phyloP scores from a whole-genome alignment of 257 asterid species.

The Plantago major region DNA sequence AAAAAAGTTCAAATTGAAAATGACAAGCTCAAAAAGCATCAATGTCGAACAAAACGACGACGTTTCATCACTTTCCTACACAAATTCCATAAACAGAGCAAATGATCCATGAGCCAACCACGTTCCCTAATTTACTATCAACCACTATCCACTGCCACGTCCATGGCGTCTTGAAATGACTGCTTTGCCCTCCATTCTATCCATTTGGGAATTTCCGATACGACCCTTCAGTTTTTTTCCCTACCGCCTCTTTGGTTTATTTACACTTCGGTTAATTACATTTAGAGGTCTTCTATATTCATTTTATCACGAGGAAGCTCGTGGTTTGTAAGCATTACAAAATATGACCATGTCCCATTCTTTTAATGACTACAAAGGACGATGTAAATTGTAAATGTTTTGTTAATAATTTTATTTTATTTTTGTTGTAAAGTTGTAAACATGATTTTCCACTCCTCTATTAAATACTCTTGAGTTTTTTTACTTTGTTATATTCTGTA shows the following conservation, averaged over 20 bases:
- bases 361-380: too few species aligned
- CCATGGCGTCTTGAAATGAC: background rate
- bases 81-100: conserved; percentile 10
- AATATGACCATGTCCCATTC: too few species aligned
- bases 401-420: too few species aligned
- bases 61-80: conserved; percentile 17
- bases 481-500: too few species aligned
- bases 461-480: too few species aligned
- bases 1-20: background rate
- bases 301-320: too few species aligned
- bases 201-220: background rate
- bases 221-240: background rate
- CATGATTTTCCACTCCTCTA: too few species aligned
- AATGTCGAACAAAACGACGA: conserved; percentile 21
- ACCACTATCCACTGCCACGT: conserved; percentile 29
- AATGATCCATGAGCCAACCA: conserved; percentile 21
- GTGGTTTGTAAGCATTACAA: too few species aligned
- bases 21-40: background rate
- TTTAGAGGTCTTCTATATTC: background rate
- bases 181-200: conserved; percentile 1
- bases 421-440: too few species aligned
- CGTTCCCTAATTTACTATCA: conserved; percentile 21
- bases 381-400: too few species aligned
- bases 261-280: conserved; percentile 7
- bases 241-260: conserved; percentile 18